Base-by-base conservation (phyloP, 257 asterid species). In the Anisodus tanguticus region DNA sequence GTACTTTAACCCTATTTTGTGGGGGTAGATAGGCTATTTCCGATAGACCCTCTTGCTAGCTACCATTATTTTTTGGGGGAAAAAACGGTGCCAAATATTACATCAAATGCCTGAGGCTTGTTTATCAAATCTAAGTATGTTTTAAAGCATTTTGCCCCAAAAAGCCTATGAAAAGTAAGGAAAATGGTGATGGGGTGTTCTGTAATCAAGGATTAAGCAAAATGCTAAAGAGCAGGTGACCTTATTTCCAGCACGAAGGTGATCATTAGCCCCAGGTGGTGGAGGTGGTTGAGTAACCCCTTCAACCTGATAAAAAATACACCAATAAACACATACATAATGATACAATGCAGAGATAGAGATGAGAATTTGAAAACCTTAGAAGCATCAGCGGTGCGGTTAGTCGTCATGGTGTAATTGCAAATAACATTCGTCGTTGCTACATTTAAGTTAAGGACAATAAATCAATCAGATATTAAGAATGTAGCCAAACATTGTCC, bases 231-330 rank as follows among this genome's bases (percentile, higher is more conserved):
- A 39, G 3, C 22, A 71, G 37, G 22, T 49, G 85, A 94, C 99
- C 98, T 96, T 96, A 80, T 88, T 93, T 84, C 93, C 95, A 51
- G 93, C 92, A 63, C 93, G 95, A 85, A 66, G 13, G 35, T 82
- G 81, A 53, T 86, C 89, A 26, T 72, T 83, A 41, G 81, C 58
- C 54, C 90, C 91, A 45, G 96, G 89, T 3, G 94, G 86, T 19
- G 93, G 88, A 85, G 98, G 87, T 35, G 89, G 90, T 82, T 85
- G 91, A 64, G 43, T 86, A 85, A 86, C 93, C 83, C 87, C 90
- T 84, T 94, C 98, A 89, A 74, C 94, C 98, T 94, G 89, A 88
- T 87, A 87, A 60, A 60, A 81, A 16, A 41, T 0, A 43, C 26
- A 68, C 16, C 41, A 67, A 62, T 49, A 5, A 80, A 83, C 43